Conservation (phyloP, 345 rosid genomes). For the Hibiscus syriacus region DNA sequence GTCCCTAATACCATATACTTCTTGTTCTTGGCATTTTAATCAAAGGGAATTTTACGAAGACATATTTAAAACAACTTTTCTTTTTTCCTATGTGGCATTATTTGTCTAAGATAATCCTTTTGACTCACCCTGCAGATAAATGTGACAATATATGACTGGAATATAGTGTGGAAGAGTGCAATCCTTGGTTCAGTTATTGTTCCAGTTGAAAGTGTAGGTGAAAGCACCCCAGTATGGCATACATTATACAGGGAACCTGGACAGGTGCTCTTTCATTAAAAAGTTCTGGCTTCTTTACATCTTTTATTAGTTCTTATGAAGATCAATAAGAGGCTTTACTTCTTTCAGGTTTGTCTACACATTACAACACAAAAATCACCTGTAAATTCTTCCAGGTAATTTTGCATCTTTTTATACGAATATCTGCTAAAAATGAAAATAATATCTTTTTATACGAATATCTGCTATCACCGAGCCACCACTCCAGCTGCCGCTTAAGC, state of each 20-base stretch:
- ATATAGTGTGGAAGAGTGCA: constrained; percentile 97
- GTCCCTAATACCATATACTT: background rate
- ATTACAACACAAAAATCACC: constrained; percentile 61
- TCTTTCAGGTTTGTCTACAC: constrained; percentile 81
- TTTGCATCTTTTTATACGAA: background rate
- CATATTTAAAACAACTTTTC: background rate
- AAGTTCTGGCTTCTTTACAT: constrained; percentile 8
- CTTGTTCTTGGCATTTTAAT: background rate
- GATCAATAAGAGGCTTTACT: constrained; percentile 16
- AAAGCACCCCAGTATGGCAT: constrained; percentile 83
- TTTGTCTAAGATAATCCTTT: background rate
- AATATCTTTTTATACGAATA: no score
- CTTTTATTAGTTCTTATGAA: constrained; percentile 4
- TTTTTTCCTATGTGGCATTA: background rate
- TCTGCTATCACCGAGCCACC: no score
- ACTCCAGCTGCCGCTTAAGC: no score
- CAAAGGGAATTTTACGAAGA: background rate
- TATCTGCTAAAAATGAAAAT: background rate
- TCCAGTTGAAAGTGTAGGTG: constrained; percentile 78
- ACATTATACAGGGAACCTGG: constrained; percentile 86
- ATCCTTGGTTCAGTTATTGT: constrained; percentile 90
- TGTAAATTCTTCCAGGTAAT: constrained; percentile 60
- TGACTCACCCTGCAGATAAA: constrained; percentile 47
- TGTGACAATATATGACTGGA: constrained; percentile 98
- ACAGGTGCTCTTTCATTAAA: constrained; percentile 45